Base-by-base conservation (phyloP, 352 stramenopile genomes). In the Globisporangium spiculum region DNA sequence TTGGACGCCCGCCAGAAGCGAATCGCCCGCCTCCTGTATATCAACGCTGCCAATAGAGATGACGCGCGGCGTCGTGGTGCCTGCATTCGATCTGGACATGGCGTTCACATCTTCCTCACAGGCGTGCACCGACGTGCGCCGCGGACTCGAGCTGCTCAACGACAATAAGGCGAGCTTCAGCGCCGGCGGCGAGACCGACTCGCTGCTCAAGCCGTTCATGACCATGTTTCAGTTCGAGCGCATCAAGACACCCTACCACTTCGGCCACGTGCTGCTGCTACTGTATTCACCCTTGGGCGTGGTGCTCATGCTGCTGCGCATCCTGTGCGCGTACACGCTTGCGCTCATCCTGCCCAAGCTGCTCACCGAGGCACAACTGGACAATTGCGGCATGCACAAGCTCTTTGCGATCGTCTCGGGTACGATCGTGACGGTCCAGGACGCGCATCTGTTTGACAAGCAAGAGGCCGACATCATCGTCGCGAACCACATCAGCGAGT, bases 401-500 rank as follows among this genome's bases (percentile, higher is more conserved):
- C 16, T 88, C 26, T 78, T 81, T n/a, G 68, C 75, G 1, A 72
- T 71, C 48, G 41, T 90, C 60, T 82, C 80, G 0, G 80, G 82
- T 16, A 90, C 82, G 18, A 65, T 88, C 34, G 67, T 90, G 27
- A 60, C 63, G 10, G 66, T 88, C 4, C 53, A 79, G 14, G 69
- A 89, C 59, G 70, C 63, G 14, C 68, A 89, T 22, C 55, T 78
- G 18, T 85, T 87, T 38, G 50, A 67, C 0, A 34, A 73, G 20
- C 58, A 71, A 38, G 48, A 59, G 16, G 69, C 74, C 0, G 71
- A 82, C 22, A 82, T 92, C 63, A 75, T 92, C 34, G 84, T 87
- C n/a, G 68, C 77, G 27, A 92, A 92, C 79, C 84, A 92, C 75
- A 84, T 92, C 65, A 90, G 82, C 46, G 84, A 92, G 76, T 89